Evolutionary conservation across 768 basidiomycete species (phyloP), one percentile per base, ranked within the genome.

Genomic region (Favolaschia claudopus): DNA sequence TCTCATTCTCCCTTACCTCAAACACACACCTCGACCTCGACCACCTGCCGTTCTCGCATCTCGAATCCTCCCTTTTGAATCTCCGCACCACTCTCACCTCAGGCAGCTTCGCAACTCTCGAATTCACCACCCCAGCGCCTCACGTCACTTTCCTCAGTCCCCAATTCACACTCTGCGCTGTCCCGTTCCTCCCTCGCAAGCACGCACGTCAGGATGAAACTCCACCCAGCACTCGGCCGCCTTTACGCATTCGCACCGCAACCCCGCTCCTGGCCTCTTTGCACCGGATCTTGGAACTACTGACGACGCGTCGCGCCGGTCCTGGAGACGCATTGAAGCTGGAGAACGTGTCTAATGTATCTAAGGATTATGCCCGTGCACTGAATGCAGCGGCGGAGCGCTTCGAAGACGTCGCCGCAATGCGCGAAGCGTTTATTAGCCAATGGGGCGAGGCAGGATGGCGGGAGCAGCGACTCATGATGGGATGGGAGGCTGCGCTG

Each of bases 401-500:
- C 2, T 69, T 81, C 7, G 66, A 73, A 14, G 55, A 63, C 20
- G 68, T 79, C 57, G 55, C 55, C 20, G 51, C 38, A 4, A 37
- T 69, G 20, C 69, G 81, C 29, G 65, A 42, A 7, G 58, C 46
- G 19, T 66, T 74, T 50, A 75, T 82, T 38, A 46, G 68, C 7
- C 65, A 67, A 39, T 67, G 68, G 40, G 77, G 77, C 7, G 31
- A 74, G 14, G 58, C 63, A 20, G 75, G 66, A 32, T 84, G 81
- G 83, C 75, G 83, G 50, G 78, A 80, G 62, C 73, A 81, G 49
- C 71, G 78, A 57, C 72, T 86, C n/a, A 65, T 80, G 59, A 51
- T 82, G 28, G 73, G 72, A 27, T 85, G 87, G 74, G 85, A 88
- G 66, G 82, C 80, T 20, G 82, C 76, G 0, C 73, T 88, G 33